Evolutionary conservation across 225 moss, liverwort and hornwort genomes (phyloP).

Genomic region (Rhytidiadelphus loreus): DNA sequence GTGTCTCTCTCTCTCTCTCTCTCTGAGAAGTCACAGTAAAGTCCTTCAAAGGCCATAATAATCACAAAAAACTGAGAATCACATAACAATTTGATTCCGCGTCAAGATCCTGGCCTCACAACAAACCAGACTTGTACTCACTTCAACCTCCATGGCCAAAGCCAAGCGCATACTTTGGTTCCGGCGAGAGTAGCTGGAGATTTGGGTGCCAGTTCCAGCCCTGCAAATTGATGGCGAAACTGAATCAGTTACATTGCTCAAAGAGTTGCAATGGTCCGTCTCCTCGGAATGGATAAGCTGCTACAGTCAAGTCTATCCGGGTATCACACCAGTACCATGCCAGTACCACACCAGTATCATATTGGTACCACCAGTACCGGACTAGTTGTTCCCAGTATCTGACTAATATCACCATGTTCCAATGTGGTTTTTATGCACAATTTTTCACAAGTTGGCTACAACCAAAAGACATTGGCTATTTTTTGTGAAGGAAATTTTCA

Average conservation of each 20-base stretch:
- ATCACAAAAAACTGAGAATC: neutral
- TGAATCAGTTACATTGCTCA: neutral
- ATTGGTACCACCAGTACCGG: too few species aligned
- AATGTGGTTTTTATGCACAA: accelerated
- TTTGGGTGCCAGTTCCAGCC: neutral
- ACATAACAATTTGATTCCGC: neutral
- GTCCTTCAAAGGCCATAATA: neutral
- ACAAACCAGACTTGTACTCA: neutral
- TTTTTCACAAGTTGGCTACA: neutral
- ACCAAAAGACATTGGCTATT: neutral
- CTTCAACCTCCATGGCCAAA: neutral
- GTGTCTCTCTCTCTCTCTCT: neutral
- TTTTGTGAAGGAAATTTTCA: neutral
- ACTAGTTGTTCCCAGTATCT: neutral
- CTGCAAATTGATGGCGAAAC: neutral
- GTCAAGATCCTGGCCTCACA: neutral
- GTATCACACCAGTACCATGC: neutral
- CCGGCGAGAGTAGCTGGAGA: neutral
- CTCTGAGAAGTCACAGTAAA: neutral
- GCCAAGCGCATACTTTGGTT: too few species aligned
- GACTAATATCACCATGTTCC: too few species aligned
- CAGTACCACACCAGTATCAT: neutral
- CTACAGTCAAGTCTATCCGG: neutral
- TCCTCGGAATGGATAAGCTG: neutral
- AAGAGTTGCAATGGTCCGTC: too few species aligned